Base-by-base conservation (phyloP, 2,329 filamentous ascomycete genomes). In the Calonectria pauciramosa region DNA sequence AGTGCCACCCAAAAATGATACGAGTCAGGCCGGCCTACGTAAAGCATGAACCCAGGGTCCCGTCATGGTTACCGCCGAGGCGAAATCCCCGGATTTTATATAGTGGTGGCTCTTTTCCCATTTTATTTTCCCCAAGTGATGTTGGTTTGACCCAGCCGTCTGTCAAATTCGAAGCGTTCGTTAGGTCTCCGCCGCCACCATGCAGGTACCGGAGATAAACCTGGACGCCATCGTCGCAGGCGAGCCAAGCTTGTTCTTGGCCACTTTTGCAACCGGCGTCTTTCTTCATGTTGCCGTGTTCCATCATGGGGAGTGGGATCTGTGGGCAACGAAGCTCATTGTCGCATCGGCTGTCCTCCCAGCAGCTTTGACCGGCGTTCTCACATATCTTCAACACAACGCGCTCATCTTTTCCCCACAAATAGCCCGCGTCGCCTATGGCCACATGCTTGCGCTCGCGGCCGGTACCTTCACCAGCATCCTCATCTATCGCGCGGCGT, bases 231-330 rank as follows among this genome's bases (percentile, higher is more conserved):
- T 56, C 30, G 5, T 60, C 32, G 23, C 56, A 3, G 34, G 34
- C 8, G 56, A 63, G 18, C 56, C 56, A 2, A 14, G 34, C 0
- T 34, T 28, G 1, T 63, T 28, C 34, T 14, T 63, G 34, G 56
- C 36, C 34, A 63, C 60, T 4, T 77, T 77, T 9, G 0, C 49
- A 1, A 0, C 68, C 0, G 76, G 76, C 3, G 30, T 72, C 0
- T 1, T 71, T 0, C 26, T 23, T 0, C 76, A 78, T 26, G 7
- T 68, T 1, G 23, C 32, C 18, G 6, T 60, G 4, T 10, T 78
- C 0, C 65, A 76, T 0, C 54, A 74, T 4, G 76, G 76, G 1
- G 76, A 78, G 51, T 78, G 76, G 76, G 73, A 78, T 6, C 36
- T 67, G 2, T 74, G 54, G 51, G 28, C 73, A 0, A 69, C 67